Percentiles rank a stretch among this genome's conserved stretches.
Conservation (phyloP, 352 stramenopile genomes). For the Phytophthora idaei region DNA sequence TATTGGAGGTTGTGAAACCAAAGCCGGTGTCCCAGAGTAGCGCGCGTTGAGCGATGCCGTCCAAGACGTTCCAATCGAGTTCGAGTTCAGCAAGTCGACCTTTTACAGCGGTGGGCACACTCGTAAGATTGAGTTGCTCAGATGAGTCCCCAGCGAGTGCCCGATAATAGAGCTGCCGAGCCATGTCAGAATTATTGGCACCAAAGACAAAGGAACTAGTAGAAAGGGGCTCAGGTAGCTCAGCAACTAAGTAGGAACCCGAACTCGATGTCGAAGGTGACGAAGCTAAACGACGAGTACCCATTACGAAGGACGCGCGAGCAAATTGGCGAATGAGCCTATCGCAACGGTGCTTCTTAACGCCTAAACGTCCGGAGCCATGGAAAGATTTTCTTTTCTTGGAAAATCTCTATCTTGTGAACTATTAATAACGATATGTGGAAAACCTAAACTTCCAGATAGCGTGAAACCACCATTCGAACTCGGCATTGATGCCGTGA, state of each 20-base stretch:
- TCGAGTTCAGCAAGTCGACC: background rate
- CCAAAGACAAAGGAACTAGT: background rate
- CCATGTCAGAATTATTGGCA: background rate
- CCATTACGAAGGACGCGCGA: background rate
- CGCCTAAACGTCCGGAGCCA: no score
- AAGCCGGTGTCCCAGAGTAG: background rate
- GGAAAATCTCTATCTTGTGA: no score
- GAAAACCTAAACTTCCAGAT: no score
- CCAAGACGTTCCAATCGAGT: background rate
- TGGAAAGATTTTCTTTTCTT: no score
- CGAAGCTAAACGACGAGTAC: background rate
- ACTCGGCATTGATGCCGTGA: no score
- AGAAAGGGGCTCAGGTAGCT: background rate
- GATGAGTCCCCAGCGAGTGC: background rate
- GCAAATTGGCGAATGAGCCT: background rate
- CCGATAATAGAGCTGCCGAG: background rate
- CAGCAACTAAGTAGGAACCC: background rate
- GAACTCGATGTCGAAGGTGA: background rate
- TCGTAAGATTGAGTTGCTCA: background rate
- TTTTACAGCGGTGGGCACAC: background rate
- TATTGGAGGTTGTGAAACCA: background rate
- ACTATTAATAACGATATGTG: no score
- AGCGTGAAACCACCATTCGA: no score
- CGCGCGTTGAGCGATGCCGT: background rate
- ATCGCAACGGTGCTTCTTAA: no score